Percentiles rank a stretch among this genome's conserved stretches.
These are phyloP conservation scores for Seiridium unicorne DNA, from an alignment of 2,329 filamentous ascomycete species.

Conservation along the genomic window DNA sequence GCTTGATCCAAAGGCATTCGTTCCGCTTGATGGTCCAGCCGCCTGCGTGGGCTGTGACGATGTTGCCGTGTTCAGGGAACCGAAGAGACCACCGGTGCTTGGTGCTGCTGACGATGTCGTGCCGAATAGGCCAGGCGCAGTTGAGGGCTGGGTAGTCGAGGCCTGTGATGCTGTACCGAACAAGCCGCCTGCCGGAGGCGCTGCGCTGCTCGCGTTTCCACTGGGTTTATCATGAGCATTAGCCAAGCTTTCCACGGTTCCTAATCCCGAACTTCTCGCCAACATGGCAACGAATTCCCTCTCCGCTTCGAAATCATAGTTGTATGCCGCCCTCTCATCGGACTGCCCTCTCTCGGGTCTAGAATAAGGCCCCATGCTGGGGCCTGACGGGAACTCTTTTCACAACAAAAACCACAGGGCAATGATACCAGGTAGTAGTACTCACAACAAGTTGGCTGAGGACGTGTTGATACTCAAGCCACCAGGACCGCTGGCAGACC, in stretches of 20 bases:
- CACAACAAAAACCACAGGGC: constrained; percentile 10
- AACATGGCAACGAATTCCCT: no score
- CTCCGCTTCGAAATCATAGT: no score
- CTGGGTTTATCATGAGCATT: neutral
- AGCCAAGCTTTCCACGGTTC: no score
- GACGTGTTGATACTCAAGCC: constrained; percentile 64
- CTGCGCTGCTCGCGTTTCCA: constrained; percentile 19
- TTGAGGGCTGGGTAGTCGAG: constrained; percentile 14
- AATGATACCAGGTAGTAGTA: constrained; percentile 13
- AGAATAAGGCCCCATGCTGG: no score
- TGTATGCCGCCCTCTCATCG: no score
- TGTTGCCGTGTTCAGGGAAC: constrained; percentile 14
- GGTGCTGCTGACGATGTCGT: constrained; percentile 21
- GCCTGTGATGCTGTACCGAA: constrained; percentile 23
- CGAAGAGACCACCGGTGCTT: constrained; percentile 23
- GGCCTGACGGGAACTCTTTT: no score
- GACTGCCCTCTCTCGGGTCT: no score
- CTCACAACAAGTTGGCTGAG: constrained; percentile 56
- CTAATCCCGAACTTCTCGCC: no score
- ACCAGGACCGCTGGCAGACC: constrained; percentile 59
- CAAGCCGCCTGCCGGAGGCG: constrained; percentile 29
- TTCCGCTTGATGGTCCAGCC: constrained; percentile 4
- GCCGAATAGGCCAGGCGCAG: constrained; percentile 16
- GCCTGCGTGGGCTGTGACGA: constrained; percentile 14
- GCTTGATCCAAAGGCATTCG: constrained; percentile 17